Evolutionary conservation across 1,139 yeast genomes (phyloP), one percentile per base, ranked within the genome.

Genomic region (Barnettozyma hawaiiensis): DNA sequence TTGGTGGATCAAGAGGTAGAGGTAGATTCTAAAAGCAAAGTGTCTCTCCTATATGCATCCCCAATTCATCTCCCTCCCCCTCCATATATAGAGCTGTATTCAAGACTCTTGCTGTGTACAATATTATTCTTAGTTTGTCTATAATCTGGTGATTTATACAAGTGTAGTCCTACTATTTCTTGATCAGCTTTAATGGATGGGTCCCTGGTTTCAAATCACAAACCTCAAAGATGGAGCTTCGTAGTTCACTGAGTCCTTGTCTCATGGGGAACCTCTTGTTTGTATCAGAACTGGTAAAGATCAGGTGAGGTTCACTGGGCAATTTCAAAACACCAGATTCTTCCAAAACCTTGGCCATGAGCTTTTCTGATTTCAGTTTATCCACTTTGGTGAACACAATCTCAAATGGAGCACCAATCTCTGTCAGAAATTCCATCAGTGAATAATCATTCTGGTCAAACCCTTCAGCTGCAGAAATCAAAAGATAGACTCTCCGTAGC

Each of bases 301-400:
- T 60, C 19, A 65, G 50, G 20, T 61, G 54, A 1, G 76, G 75
- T 33, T 60, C 54, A 5, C 60, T 52, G 2, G 70, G 62, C 5
- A 55, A 40, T 4, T 54, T 42, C 7, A 45, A 26, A 2, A 60
- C 53, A 0, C 56, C 57, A 4, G 63, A 54, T 1, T 57, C 52
- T 7, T 55, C 51, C 6, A 70, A 50, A 16, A 60, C 49, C 14
- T 16, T 52, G 31, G 39, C 56, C 45, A 35, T 69, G 38, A 31
- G 53, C 45, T 33, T 46, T 32, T 11, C 45, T 34, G 41, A 43
- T 47, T n/a, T 43, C 55, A 80, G 55, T 44, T 72, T 71, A 57
- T 86, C 95, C 37, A 79, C 73, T 57, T 87, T 87, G 20, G 95
- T 87, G 58, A 85, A 76, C 0, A 87, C 73, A 5, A 87, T 61